Conservation (phyloP, 164 flowering plant genomes). For the Magnolia officinalis region DNA sequence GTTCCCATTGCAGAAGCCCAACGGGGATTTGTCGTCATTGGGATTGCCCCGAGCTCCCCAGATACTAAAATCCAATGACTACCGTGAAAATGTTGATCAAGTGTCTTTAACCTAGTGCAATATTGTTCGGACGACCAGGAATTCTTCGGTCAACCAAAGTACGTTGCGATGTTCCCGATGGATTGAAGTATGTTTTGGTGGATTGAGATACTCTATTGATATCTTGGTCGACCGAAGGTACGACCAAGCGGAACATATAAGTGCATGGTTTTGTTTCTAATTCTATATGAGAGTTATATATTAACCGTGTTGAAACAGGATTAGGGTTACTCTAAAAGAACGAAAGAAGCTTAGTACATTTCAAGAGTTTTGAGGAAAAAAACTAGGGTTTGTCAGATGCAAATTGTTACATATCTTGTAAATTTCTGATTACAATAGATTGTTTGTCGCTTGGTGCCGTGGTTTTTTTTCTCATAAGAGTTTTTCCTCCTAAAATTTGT, state of each 20-base stretch:
- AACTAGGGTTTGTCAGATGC: no score
- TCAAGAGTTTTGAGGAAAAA: conserved; percentile 29
- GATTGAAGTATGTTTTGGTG: conserved; percentile 26
- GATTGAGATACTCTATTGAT: conserved; percentile 9
- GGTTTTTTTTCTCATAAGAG: no score
- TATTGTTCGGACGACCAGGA: conserved; percentile 31
- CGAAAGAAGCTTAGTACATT: no score
- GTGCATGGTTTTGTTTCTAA: no score
- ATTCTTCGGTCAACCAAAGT: not conserved
- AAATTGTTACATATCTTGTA: no score
- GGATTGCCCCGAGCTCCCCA: conserved; percentile 20
- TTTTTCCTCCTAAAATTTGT: not conserved
- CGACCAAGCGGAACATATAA: no score
- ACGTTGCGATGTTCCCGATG: conserved; percentile 13
- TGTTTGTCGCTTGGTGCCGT: no score
- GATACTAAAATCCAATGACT: conserved; percentile 29
- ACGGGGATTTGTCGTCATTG: conserved; percentile 6
- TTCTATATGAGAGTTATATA: no score
- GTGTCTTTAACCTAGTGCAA: no score
- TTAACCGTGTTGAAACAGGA: conserved; percentile 36
- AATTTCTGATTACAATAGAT: no score
- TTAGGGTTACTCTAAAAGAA: conserved; percentile 38
- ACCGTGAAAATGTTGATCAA: conserved; percentile 29
- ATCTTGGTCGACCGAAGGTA: no score
- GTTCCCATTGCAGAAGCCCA: conserved; percentile 28